Base-by-base conservation (phyloP, 768 basidiomycete species). In the Nidularia pulvinata region DNA sequence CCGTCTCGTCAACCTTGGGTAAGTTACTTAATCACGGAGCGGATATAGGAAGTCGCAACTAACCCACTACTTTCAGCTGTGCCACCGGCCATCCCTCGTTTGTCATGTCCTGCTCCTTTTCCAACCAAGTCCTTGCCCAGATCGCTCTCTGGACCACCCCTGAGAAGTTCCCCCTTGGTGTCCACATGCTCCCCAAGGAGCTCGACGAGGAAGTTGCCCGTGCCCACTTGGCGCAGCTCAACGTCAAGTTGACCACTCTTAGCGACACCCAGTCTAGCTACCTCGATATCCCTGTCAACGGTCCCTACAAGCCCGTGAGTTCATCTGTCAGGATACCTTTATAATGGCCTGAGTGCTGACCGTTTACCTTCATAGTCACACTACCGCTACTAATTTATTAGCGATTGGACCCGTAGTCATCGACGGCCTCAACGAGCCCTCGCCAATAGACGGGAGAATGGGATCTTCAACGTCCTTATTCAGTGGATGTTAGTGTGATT, bases 61-160 rank as follows among this genome's bases (percentile, higher is more conserved):
- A 42, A 42, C 39, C 2, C 33, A 22, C 19, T 43, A 7, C 52
- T 16, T 14, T 7, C 59, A 90, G 88, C 51, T 98, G 96, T 73
- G 96, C 94, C 39, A 98, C 96, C 61, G 96, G 96, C 53, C 96
- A 99, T 75, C 96, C 97, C 35, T 98, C 96, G 44, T 98, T 95
- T 75, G 97, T 99, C 77, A 99, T 99, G 97, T 98, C 96, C 14
- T 98, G 95, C 82, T 99, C 97, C 43, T 99, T 99, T 81, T 76
- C 93, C 69, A 99, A 99, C 84, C 97, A 99, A 75, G 92, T 95
- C 57, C 82, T 99, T 64, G 96, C 96, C 33, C 95, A 97, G 77
- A 98, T 99, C 66, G 95, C 94, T 22, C 88, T 99, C 69, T 99
- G 94, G 94, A 95, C 92, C 44, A 91, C 86, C 59, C 85, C 89